phyloP scores from a whole-genome alignment of 129 eudicot species.

The Flaveria trinervia region DNA sequence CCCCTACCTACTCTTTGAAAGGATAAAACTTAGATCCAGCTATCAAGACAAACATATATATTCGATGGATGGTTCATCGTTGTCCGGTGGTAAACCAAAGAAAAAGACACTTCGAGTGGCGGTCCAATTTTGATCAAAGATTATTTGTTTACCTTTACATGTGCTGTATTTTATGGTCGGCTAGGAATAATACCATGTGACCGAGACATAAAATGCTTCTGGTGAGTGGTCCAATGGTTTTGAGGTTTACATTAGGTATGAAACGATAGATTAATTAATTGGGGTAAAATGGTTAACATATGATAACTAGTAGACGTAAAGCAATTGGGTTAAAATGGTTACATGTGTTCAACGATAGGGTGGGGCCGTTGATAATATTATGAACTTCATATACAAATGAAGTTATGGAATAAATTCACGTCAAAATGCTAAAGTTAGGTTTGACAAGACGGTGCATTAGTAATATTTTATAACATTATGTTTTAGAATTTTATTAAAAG shows the following conservation, averaged over 20 bases:
- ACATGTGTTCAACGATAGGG: too few relatives aligned
- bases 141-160: constrained; percentile 14
- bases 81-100: constrained; percentile 22
- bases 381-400: too few relatives aligned
- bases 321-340: too few relatives aligned
- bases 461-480: too few relatives aligned
- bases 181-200: constrained; percentile 30
- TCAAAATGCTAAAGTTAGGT: too few relatives aligned
- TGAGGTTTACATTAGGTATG: background rate
- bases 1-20: constrained; percentile 5
- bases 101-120: constrained; percentile 35
- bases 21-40: constrained; percentile 4
- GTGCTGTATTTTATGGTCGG: constrained; percentile 11
- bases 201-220: constrained; percentile 15
- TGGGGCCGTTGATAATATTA: too few relatives aligned
- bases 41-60: constrained; percentile 28
- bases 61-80: constrained; percentile 19
- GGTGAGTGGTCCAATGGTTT: constrained; percentile 30
- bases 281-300: too few relatives aligned
- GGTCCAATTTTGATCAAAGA: constrained; percentile 35
- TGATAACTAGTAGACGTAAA: too few relatives aligned
- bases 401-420: too few relatives aligned
- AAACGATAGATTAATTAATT: background rate
- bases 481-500: too few relatives aligned
- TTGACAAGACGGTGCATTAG: too few relatives aligned